Base-by-base conservation (phyloP, 2,329 filamentous ascomycete species). In the Calonectria pseudoreteaudii region DNA sequence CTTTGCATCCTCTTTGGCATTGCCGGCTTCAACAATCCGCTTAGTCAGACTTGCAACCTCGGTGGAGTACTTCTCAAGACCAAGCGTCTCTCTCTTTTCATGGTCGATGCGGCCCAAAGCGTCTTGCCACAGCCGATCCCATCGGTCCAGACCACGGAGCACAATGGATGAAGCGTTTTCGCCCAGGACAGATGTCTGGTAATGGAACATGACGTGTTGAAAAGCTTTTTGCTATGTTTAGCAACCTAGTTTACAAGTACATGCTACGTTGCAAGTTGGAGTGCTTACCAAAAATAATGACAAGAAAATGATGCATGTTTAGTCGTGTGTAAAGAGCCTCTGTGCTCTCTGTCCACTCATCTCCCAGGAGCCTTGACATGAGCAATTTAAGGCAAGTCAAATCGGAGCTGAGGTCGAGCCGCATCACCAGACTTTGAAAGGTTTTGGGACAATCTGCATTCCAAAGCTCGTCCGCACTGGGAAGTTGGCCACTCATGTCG, bases 401-500 rank as follows among this genome's bases (percentile, higher is more conserved):
- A 9, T 50, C 34, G 7, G 49, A 31, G 0, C 5, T 2, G 31
- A 1, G 1, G 20, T 64, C 20, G 5, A 31, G 10, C 8, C 18
- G 31, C 0, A 3, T 6, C 28, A 26, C 58, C 9, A 26, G 1
- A 3, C 50, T 28, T 14, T 64, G 66, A 18, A 77, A 79, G 1
- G 7, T 26, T 0, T 4, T 2, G 5, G 28, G 50, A 66, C 70
- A 71, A 13, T 70, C 50, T 4, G 72, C 65, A 20, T 79, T 74
- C 77, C 77, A 79, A 0, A 79, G 28, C 9, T 52, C 47, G 18
- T 62, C 50, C 0, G 14, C 6, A 10, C 77, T 79, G 8, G 77
- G 77, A 0, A 79, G 44, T 34, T 74, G 13, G 4, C 75, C 74
- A 4, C 26, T 16, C 77, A 79, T 75, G n/a, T 79, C 77, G 4